These are phyloP conservation scores for Blastobotrys elegans DNA, from an alignment of 1,139 yeast genomes.

Conservation along the genomic window DNA sequence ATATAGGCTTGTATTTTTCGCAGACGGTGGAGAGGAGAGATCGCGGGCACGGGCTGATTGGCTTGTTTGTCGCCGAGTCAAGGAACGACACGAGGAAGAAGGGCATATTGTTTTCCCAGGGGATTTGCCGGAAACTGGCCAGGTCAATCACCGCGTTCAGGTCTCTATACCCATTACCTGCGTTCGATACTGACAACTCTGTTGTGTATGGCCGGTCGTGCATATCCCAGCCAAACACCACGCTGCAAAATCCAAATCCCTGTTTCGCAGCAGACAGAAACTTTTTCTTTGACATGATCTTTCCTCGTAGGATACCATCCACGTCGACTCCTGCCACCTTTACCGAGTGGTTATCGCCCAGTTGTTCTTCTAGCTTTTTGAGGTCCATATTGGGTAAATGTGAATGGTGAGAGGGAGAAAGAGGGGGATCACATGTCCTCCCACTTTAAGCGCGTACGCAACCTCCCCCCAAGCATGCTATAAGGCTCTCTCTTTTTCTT, in stretches of 20 bases:
- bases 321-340: slow-evolving; percentile 37
- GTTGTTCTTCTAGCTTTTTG: slow-evolving; percentile 10
- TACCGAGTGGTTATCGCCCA: slow-evolving; percentile 25
- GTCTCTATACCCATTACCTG: slow-evolving; percentile 35
- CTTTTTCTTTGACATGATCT: slow-evolving; percentile 33
- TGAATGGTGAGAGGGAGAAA: too few relatives aligned
- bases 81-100: slow-evolving; percentile 31
- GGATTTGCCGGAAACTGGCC: slow-evolving; percentile 27
- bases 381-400: too few relatives aligned
- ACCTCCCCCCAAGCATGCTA: too few relatives aligned
- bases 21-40: slow-evolving; percentile 25
- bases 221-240: slow-evolving; percentile 39
- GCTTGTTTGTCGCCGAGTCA: slow-evolving; percentile 25
- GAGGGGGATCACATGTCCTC: too few relatives aligned
- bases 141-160: slow-evolving; percentile 31
- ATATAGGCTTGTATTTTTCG: slow-evolving; percentile 15
- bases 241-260: slow-evolving; percentile 36
- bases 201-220: slow-evolving; percentile 32
- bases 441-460: too few relatives aligned
- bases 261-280: slow-evolving; percentile 26
- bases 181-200: slow-evolving; percentile 30
- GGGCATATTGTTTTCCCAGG: slow-evolving; percentile 33
- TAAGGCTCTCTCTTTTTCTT: too few relatives aligned
- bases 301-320: slow-evolving; percentile 37
- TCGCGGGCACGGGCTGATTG: slow-evolving; percentile 36